These are phyloP conservation scores for Cystobasidium slooffiae DNA, from an alignment of 1,284 basidiomycete genomes.

Conservation along the genomic window DNA sequence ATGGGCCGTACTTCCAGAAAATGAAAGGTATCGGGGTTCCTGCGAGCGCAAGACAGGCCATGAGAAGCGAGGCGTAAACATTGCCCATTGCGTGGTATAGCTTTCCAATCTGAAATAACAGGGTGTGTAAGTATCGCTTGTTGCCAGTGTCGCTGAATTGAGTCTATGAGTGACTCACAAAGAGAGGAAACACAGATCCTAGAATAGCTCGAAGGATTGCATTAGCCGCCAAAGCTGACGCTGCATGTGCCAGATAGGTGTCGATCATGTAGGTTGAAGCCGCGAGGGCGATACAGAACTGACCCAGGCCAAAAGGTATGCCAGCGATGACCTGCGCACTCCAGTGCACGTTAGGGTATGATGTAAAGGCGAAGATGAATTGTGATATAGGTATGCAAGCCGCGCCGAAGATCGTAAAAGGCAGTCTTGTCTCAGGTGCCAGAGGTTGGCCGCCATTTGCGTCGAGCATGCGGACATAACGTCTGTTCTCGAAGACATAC, in stretches of 20 bases:
- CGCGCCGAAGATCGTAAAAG: conserved; percentile 65
- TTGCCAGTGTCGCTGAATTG: too few species aligned
- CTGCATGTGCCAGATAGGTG: conserved; percentile 62
- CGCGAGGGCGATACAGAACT: conserved; percentile 51
- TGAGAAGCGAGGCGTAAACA: conserved; percentile 20
- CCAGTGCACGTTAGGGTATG: conserved; percentile 65
- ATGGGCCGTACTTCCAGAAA: conserved; percentile 35
- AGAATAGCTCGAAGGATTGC: conserved; percentile 55
- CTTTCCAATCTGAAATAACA: background rate
- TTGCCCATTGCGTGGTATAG: conserved; percentile 38
- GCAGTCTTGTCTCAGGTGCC: conserved; percentile 63
- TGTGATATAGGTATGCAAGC: conserved; percentile 66
- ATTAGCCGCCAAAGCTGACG: conserved; percentile 70
- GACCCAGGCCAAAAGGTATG: conserved; percentile 63
- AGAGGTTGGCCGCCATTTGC: conserved; percentile 62
- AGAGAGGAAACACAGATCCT: conserved; percentile 38
- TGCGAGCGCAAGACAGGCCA: conserved; percentile 15
- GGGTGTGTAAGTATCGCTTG: background rate
- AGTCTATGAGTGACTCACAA: too few species aligned
- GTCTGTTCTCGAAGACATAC: conserved; percentile 63
- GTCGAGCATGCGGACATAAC: conserved; percentile 65
- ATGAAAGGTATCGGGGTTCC: conserved; percentile 35
- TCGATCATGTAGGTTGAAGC: conserved; percentile 63
- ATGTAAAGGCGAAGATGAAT: conserved; percentile 67
- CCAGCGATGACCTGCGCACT: conserved; percentile 68